Conservation (phyloP, 371 early-diverging fungal genomes). For the Zopfochytrium polystomum region DNA sequence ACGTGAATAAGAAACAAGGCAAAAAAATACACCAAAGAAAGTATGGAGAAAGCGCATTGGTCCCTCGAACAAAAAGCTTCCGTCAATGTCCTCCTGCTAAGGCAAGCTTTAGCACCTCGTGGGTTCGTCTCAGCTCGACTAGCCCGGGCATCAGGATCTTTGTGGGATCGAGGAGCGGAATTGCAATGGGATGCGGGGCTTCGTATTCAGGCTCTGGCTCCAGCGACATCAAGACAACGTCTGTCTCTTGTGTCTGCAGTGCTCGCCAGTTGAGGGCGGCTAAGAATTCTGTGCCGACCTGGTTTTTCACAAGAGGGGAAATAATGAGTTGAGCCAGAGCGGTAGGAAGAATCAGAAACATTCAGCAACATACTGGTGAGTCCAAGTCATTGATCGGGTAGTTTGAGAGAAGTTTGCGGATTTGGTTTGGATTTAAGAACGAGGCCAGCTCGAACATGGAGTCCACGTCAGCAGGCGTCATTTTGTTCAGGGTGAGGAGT, state of each 20-base stretch:
- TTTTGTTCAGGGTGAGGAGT: conserved; percentile 86
- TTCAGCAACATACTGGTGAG: conserved; percentile 31
- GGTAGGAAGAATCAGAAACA: neutral
- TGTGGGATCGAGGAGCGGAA: too few relatives aligned
- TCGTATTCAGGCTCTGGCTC: conserved; percentile 38
- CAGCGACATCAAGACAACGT: conserved; percentile 71
- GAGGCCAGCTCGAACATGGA: conserved; percentile 89
- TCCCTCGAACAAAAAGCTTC: too few relatives aligned
- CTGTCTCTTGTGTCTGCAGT: conserved; percentile 67
- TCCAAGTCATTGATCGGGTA: conserved; percentile 36
- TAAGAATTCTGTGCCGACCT: conserved; percentile 78
- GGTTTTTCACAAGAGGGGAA: neutral
- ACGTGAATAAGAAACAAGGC: too few relatives aligned
- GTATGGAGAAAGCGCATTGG: too few relatives aligned
- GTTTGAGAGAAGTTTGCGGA: conserved; percentile 78
- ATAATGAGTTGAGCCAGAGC: too few relatives aligned
- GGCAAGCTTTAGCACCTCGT: too few relatives aligned
- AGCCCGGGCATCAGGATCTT: too few relatives aligned
- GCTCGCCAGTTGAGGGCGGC: conserved; percentile 74
- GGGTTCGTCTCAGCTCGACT: too few relatives aligned
- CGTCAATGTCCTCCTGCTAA: too few relatives aligned
- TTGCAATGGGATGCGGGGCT: conserved; percentile 8
- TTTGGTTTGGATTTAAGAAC: conserved; percentile 79
- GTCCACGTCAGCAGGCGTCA: conserved; percentile 76
- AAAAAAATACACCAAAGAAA: too few relatives aligned